A percentile compares a stretch with the other conserved stretches of the same genome.
These are phyloP conservation scores for Aspergillus melleus DNA, from an alignment of 2,329 filamentous ascomycete genomes.

Conservation along the genomic window DNA sequence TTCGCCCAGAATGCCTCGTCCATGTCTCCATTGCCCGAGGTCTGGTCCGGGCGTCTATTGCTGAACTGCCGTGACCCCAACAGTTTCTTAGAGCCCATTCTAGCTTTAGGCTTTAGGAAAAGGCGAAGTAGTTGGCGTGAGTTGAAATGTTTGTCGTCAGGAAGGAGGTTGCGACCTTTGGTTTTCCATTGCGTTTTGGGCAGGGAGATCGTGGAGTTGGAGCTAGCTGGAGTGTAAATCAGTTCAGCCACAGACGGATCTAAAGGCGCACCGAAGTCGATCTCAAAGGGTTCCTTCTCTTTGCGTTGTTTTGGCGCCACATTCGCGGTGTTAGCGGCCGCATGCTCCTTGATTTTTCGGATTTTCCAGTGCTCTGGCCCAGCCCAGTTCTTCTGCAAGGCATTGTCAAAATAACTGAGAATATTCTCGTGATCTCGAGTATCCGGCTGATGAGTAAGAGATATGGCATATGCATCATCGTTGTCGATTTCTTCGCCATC, in stretches of 20 bases:
- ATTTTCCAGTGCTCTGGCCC: constrained; percentile 99
- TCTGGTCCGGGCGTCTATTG: constrained; percentile 48
- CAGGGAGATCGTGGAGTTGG: constrained; percentile 77
- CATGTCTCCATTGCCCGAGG: constrained; percentile 71
- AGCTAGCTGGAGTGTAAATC: constrained; percentile 78
- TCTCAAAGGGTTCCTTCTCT: constrained; percentile 94
- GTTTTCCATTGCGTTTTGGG: constrained; percentile 96
- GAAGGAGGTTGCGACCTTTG: constrained; percentile 86
- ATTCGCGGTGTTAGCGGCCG: constrained; percentile 49
- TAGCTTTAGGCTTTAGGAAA: constrained; percentile 92
- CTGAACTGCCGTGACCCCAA: constrained; percentile 47
- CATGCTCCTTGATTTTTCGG: constrained; percentile 80
- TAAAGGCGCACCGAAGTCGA: constrained; percentile 80
- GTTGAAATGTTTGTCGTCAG: constrained; percentile 98
- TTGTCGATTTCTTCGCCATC: constrained; percentile 61
- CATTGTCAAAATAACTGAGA: constrained; percentile 96
- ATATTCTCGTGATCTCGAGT: constrained; percentile 85
- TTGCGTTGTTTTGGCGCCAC: constrained; percentile 66
- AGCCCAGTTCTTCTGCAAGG: constrained; percentile 94
- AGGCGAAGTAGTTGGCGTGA: constrained; percentile 84
- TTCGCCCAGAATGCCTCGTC: constrained; percentile 95
- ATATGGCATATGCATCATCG: constrained; percentile 73
- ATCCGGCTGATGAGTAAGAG: constrained; percentile 69
- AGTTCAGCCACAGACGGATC: constrained; percentile 69
- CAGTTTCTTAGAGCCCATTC: constrained; percentile 67